phyloP scores from a whole-genome alignment of 2,329 filamentous ascomycete genomes.

The Penicillium crustosum region DNA sequence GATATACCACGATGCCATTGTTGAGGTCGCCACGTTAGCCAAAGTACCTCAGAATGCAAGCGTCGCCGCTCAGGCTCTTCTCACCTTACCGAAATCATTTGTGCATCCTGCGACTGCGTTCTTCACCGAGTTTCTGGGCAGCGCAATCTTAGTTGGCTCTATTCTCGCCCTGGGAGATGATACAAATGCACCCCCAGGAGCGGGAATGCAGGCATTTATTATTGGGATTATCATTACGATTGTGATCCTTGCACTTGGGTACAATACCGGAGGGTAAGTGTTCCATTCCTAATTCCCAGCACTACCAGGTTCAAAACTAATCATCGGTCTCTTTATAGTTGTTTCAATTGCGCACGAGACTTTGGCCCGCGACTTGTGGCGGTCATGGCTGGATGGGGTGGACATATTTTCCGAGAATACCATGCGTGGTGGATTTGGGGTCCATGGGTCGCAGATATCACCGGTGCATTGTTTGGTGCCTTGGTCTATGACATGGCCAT shows the following conservation, averaged over 20 bases:
- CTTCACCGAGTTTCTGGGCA: constrained; percentile 40
- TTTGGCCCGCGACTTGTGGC: constrained; percentile 37
- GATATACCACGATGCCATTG: constrained; percentile 39
- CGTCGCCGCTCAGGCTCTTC: constrained; percentile 25
- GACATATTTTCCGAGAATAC: constrained; percentile 24
- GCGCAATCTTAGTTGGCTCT: constrained; percentile 32
- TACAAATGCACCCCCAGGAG: constrained; percentile 46
- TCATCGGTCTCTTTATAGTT: constrained; percentile 10
- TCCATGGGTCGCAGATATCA: constrained; percentile 36
- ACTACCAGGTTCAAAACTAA: neutral
- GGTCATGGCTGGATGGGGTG: constrained; percentile 36
- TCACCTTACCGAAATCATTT: constrained; percentile 29
- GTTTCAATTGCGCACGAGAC: constrained; percentile 39
- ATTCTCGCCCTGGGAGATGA: constrained; percentile 45
- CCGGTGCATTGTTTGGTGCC: constrained; percentile 34
- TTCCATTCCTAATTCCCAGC: neutral
- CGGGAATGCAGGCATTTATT: constrained; percentile 41
- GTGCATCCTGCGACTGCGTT: constrained; percentile 34
- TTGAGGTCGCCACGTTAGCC: constrained; percentile 17
- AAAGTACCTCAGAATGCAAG: constrained; percentile 21
- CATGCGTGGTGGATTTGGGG: constrained; percentile 40
- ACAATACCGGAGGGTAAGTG: constrained; percentile 37
- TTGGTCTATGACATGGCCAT: constrained; percentile 39
- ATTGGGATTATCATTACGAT: constrained; percentile 19
- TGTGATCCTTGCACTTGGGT: constrained; percentile 28